Base-by-base conservation (phyloP, 2,329 filamentous ascomycete species). In the Gyromitra esculenta region DNA sequence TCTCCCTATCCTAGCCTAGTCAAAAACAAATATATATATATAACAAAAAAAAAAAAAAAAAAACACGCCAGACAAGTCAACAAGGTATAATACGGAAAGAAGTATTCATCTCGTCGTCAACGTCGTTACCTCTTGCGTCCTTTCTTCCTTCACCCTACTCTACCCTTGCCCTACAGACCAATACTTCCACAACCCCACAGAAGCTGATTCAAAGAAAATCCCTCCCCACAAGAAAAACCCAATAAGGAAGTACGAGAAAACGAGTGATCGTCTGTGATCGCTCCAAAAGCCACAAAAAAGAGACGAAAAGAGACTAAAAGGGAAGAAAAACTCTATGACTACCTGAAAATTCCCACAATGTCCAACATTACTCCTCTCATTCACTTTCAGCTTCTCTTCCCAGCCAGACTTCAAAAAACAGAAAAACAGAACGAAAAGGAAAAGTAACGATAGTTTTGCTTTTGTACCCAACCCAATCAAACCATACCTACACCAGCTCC, bases 141-240 rank as follows among this genome's bases (percentile, higher is more conserved):
- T 37, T 6, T 3, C 52, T 35, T 7, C 31, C 6, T 31, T 15
- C 25, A n/a, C 25, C 54, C 31, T 18, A 31, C 25, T 31, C 25
- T 31, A 31, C 25, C 25, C 25, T 31, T 31, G 25, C 4, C 25
- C 25, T 31, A 31, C 25, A 4, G 4, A 31, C 25, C 25, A 31
- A 31, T 31, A 31, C 25, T 31, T 31, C 41, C 41, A 9, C 41
- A 45, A 9, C 15, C 41, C 41, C 15, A 45, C 41, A 9, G 45
- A 62, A 70, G 18, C 39, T 41, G 65, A 13, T 35, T 48, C n/a
- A 6, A 18, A 73, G 85, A 82, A 39, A 82, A 83, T 79, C 80
- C 84, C 80, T 21, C 84, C 85, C 37, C 62, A 48, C 25, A 41
- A 64, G 59, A 68, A 54, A 57, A 68, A 70, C 37, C 15, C 37